Evolutionary conservation across 2,329 filamentous ascomycete genomes (phyloP), one percentile per base, ranked within the genome.

Genomic region (Rhynchosporium agropyri): DNA sequence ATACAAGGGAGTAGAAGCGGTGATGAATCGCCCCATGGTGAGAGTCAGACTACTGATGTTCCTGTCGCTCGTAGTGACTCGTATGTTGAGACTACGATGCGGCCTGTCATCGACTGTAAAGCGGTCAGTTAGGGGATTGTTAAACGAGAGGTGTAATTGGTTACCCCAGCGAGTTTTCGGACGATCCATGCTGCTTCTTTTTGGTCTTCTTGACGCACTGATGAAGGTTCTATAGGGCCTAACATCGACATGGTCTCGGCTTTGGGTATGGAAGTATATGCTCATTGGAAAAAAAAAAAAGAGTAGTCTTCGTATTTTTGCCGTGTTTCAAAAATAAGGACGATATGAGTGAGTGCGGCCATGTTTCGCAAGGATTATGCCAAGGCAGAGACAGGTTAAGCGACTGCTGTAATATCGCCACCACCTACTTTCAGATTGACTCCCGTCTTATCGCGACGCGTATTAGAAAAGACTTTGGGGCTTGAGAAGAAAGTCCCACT

Each of bases 101-200:
- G 55, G 6, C 63, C 63, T 15, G 63, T 65, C 63, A 65, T 65
- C n/a, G 63, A 65, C 63, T 65, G 26, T 15, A 31, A 48, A 12
- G 9, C 49, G n/a, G 49, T 65, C n/a, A 65, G 60, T 53, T 58
- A 8, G 20, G 51, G 33, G 36, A 50, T 28, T 9, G n/a, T 36
- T 43, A 7, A 13, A 48, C 28, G 33, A 45, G 38, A 15, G 36
- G 10, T 26, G 36, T 40, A 13, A 12, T 36, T 36, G 20, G 48
- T 62, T 65, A 65, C 63, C 59, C 63, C 63, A 3, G 60, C 63
- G 13, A 65, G 56, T 60, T 65, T 65, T 33, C 63, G 50, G 9
- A 65, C 59, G 26, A 65, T 65, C 63, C 63, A 65, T 62, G 63
- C 55, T 38, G 63, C 63, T 60, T 65, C 59, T 46, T 65, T 65